Percentiles rank a stretch among this genome's conserved stretches.
Conservation (phyloP, 2,329 filamentous ascomycete genomes). For the Paracoccidioides brasiliensis region DNA sequence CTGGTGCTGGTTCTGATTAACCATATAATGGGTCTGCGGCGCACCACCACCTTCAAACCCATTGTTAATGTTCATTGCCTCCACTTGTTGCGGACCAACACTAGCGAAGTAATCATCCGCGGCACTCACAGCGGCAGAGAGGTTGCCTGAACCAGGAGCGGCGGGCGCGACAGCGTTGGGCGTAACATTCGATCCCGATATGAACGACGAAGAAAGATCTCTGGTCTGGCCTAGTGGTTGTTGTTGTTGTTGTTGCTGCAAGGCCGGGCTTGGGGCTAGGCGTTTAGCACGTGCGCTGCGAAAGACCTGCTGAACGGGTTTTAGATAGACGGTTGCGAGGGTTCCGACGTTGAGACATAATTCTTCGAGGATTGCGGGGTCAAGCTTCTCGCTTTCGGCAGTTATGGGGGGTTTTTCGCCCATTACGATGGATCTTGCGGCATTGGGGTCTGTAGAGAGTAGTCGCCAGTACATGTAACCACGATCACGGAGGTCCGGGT, state of each 20-base stretch:
- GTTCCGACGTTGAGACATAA: constrained; percentile 96
- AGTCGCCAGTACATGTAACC: constrained; percentile 99
- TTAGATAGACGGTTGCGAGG: constrained; percentile 91
- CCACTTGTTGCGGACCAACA: constrained; percentile 61
- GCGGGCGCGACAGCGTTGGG: constrained; percentile 17
- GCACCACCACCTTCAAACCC: constrained; percentile 47
- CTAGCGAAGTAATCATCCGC: constrained; percentile 84
- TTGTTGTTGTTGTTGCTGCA: constrained; percentile 70
- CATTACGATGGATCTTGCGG: constrained; percentile 85
- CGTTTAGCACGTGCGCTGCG: constrained; percentile 69
- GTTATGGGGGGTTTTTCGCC: constrained; percentile 94
- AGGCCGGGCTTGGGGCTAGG: constrained; percentile 67
- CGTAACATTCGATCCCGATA: constrained; percentile 28
- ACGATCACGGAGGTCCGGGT: constrained; percentile 86
- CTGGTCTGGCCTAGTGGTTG: constrained; percentile 38
- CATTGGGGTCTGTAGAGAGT: constrained; percentile 77
- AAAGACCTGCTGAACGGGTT: constrained; percentile 95
- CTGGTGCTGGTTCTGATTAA: constrained; percentile 70
- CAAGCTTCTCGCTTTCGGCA: constrained; percentile 87
- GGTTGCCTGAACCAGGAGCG: constrained; percentile 32
- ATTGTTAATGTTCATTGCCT: constrained; percentile 54
- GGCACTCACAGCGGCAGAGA: constrained; percentile 63
- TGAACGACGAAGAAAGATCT: constrained; percentile 19
- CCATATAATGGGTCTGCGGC: constrained; percentile 45
- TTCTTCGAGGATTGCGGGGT: constrained; percentile 82